Percentiles rank a stretch among this genome's conserved stretches.
These are phyloP conservation scores for Trichoderma polysporum DNA, from an alignment of 2,329 filamentous ascomycete genomes.

Conservation along the genomic window DNA sequence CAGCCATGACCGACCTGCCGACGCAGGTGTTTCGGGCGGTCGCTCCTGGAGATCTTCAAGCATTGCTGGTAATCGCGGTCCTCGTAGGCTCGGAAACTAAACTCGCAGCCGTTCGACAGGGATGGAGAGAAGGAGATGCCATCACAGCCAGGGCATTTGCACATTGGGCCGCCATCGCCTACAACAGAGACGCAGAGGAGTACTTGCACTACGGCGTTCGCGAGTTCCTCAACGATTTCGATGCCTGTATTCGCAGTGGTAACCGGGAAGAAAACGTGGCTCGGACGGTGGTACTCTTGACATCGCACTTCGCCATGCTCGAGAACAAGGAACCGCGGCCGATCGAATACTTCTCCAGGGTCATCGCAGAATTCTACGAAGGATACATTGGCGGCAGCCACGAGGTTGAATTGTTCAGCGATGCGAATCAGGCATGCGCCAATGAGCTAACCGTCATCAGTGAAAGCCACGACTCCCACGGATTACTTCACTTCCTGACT, in stretches of 20 bases:
- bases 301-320: not conserved
- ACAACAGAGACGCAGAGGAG: constrained; percentile 8
- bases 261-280: constrained; percentile 5
- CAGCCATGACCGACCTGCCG: constrained; percentile 9
- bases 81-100: constrained; percentile 6
- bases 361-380: constrained; percentile 10
- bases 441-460: constrained; percentile 3
- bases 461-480: not conserved
- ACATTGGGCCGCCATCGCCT: constrained; percentile 9
- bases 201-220: constrained; percentile 8
- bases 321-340: not conserved
- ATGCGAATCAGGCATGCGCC: not conserved
- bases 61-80: constrained; percentile 3
- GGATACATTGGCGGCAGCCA: not conserved
- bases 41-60: constrained; percentile 5
- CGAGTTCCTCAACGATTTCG: constrained; percentile 1
- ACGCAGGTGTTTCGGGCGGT: constrained; percentile 1
- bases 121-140: constrained; percentile 11
- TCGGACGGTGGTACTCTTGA: constrained; percentile 4
- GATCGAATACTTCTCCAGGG: not conserved
- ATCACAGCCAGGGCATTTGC: constrained; percentile 10
- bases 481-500: not conserved
- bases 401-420: not conserved
- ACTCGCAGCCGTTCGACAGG: not conserved
- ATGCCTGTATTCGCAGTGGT: not conserved